Evolutionary conservation across 805 yeast genomes (phyloP).

Genomic region (Candida insectalens): DNA sequence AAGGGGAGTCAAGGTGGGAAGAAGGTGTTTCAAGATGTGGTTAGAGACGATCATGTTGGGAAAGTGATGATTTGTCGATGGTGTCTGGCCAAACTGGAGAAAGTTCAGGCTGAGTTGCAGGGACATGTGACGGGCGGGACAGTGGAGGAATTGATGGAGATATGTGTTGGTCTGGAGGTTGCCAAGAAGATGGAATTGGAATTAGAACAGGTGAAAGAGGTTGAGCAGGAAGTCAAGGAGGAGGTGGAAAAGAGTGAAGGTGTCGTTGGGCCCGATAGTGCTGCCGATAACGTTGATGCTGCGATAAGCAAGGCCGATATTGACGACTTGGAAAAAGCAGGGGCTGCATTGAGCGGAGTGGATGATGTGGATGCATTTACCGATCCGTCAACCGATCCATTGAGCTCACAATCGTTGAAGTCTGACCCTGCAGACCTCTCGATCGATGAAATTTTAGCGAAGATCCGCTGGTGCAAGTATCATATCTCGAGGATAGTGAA

Average conservation of each 20-base stretch:
- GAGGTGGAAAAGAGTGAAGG: constrained; percentile 2
- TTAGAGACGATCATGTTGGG: constrained; percentile 43
- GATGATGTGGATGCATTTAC: background rate
- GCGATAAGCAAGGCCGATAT: background rate
- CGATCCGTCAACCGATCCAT: background rate
- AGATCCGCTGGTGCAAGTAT: constrained; percentile 15
- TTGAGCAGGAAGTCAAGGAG: constrained; percentile 2
- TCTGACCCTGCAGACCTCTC: constrained; percentile 3
- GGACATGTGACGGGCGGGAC: constrained; percentile 8
- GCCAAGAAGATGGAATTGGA: constrained; percentile 8
- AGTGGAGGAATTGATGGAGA: constrained; percentile 9
- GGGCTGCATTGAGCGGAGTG: constrained; percentile 4
- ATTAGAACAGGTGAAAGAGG: constrained; percentile 1
- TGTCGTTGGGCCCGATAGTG: background rate
- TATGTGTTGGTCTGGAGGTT: constrained; percentile 9
- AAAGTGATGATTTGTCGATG: constrained; percentile 10
- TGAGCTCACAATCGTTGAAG: background rate
- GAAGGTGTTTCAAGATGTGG: constrained; percentile 55
- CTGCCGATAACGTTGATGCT: background rate
- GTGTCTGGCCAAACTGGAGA: constrained; percentile 6
- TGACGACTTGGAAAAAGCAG: constrained; percentile 4
- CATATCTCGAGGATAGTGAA: constrained; percentile 11
- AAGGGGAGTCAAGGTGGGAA: constrained; percentile 68
- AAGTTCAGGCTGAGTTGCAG: constrained; percentile 6
- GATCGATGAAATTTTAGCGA: constrained; percentile 7